Evolutionary conservation across 2,329 filamentous ascomycete genomes (phyloP).

Genomic region (Alternaria brassicicola): DNA sequence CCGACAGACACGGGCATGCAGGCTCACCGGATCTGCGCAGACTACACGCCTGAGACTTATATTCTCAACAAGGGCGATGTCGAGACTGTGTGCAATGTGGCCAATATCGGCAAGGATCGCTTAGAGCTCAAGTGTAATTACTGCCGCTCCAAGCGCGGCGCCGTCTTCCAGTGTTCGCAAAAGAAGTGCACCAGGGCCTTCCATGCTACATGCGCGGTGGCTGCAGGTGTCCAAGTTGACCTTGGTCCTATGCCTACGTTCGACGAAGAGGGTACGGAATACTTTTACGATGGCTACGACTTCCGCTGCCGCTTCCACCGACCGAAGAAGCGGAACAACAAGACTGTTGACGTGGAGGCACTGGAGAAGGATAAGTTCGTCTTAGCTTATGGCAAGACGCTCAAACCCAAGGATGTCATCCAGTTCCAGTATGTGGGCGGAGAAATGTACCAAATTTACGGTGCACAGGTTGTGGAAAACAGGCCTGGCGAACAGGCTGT

Average conservation of each 20-base stretch:
- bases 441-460: slow-evolving; percentile 88
- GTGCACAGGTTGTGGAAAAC: slow-evolving; percentile 86
- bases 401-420: slow-evolving; percentile 77
- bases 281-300: slow-evolving; percentile 88
- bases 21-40: slow-evolving; percentile 85
- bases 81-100: slow-evolving; percentile 78
- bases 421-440: slow-evolving; percentile 80
- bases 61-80: slow-evolving; percentile 70
- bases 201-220: slow-evolving; percentile 91
- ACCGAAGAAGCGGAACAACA: slow-evolving; percentile 84
- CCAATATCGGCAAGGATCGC: slow-evolving; percentile 83
- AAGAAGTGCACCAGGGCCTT: slow-evolving; percentile 94
- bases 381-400: slow-evolving; percentile 67
- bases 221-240: slow-evolving; percentile 91
- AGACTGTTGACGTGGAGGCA: slow-evolving; percentile 70
- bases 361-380: slow-evolving; percentile 75
- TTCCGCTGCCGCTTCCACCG: slow-evolving; percentile 95
- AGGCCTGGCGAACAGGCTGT: slow-evolving; percentile 74
- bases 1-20: slow-evolving; percentile 85
- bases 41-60: slow-evolving; percentile 91
- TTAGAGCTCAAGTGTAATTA: slow-evolving; percentile 92
- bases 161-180: slow-evolving; percentile 94
- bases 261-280: slow-evolving; percentile 88
- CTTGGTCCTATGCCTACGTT: slow-evolving; percentile 84
- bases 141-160: slow-evolving; percentile 92